Evolutionary conservation across 768 basidiomycete species (phyloP), one percentile per base, ranked within the genome.

Genomic region (Suillus weaverae): DNA sequence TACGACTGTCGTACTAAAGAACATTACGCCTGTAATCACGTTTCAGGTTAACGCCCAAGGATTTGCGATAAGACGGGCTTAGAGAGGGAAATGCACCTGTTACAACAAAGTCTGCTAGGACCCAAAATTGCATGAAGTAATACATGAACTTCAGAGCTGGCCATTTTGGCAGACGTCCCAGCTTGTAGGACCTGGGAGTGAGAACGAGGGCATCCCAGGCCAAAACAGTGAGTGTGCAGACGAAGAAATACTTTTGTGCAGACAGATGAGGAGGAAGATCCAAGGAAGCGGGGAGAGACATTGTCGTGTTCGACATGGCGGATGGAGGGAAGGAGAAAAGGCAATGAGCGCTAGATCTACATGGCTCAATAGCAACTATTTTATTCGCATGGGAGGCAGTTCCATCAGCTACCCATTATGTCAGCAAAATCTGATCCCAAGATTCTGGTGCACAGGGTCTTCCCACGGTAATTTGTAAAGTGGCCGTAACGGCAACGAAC

Each of bases 171-270:
- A 83, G 79, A 69, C 84, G 85, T 66, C 87, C 73, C 64, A 95
- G 86, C 35, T 88, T 84, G 85, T 88, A 94, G 55, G 89, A 87
- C 62, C 92, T 80, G 0, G 92, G 92, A 10, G 88, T 89, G 57
- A 95, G 84, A 41, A 95, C 92, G 70, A 95, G 86, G 41, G 92
- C 88, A 71, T 95, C 92, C 92, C 93, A 94, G 8, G 92, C 92
- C 0, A 92, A 90, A 63, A 95, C 91, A 62, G 92, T 95, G 67
- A 95, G 86, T 0, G 92, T 92, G 80, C 92, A 95, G 68, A 94
- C 93, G 55, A 91, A 86, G 74, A 94, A 93, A 70, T 95, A 95
- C 77, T 94, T 94, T 82, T 94, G 92, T 0, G 92, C 92, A 36
- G 85, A 86, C 41, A 94, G 82, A 74, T 92, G 92, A 2, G 92